Base-by-base conservation (phyloP, 2,329 filamentous ascomycete species). In the Claviceps sp. region DNA sequence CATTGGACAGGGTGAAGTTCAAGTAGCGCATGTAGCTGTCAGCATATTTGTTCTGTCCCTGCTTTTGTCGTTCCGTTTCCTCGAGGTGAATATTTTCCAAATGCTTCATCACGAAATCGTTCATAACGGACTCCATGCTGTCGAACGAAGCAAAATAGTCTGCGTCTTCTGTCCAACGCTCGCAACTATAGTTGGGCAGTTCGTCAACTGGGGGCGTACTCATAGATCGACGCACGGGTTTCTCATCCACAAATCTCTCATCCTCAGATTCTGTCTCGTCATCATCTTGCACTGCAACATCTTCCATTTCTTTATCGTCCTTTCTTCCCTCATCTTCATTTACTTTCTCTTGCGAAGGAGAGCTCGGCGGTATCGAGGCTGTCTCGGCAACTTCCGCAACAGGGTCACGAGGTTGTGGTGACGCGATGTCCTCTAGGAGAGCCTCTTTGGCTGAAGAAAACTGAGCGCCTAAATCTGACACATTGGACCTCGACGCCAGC, bases 161-260 rank as follows among this genome's bases (percentile, higher is more conserved):
- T 47, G 64, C 61, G 56, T 77, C 75, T 48, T 72, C 65, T 48
- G 71, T 65, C 77, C 76, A 80, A 0, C 72, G 65, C 36, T 67
- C 67, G 44, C 68, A 67, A 45, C 63, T 62, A 53, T 71, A 76
- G 48, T 72, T 62, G 0, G 78, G 78, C 2, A 82, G 64, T 42
- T 70, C 74, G 11, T 80, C 75, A 11, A 77, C 56, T 1, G 77
- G 76, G 2, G 78, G 78, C 1, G 78, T 82, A 22, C 66, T 63
- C 64, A 77, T 75, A 52, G 71, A 74, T 50, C 73, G 70, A 11
- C 77, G 71, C 30, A 76, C 70, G 5, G 68, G 67, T 42, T 75
- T 72, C 26, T 75, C 63, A n/a, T 71, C 70, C 54, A 73, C 67
- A 40, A 69, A 71, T n/a, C 76, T 70, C 40, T 76, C 69, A 43